These are phyloP conservation scores for Coemansia sp. DNA, from an alignment of 192 early-diverging fungal species.

Conservation along the genomic window DNA sequence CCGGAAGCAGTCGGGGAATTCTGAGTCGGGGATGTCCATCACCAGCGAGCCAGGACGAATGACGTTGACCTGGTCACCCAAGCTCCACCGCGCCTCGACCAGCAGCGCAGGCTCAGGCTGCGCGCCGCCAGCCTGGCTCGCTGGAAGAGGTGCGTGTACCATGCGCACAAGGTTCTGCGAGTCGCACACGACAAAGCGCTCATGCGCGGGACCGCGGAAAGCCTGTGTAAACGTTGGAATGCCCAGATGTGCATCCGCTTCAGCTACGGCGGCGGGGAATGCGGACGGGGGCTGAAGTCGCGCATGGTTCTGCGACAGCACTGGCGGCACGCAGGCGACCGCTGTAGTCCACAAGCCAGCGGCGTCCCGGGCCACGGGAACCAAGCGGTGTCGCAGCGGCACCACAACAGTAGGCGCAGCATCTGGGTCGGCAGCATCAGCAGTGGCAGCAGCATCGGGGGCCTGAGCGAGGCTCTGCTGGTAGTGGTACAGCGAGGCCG, in stretches of 20 bases:
- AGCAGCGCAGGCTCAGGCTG: slow-evolving; percentile 40
- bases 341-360: slow-evolving; percentile 31
- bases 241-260: background rate
- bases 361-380: slow-evolving; percentile 34
- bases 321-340: slow-evolving; percentile 24
- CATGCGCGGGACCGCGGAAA: slow-evolving; percentile 2
- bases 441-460: background rate
- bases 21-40: slow-evolving; percentile 62
- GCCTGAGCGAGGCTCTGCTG: slow-evolving; percentile 13
- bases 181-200: slow-evolving; percentile 31
- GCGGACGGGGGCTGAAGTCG: slow-evolving; percentile 6
- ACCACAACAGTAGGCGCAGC: background rate
- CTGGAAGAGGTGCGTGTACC: background rate
- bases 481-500: slow-evolving; percentile 58
- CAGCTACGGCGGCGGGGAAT: background rate
- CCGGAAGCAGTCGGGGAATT: slow-evolving; percentile 47
- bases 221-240: background rate
- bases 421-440: background rate
- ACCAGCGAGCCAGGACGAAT: slow-evolving; percentile 77
- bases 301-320: slow-evolving; percentile 8
- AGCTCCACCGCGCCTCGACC: slow-evolving; percentile 64
- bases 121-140: background rate
- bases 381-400: slow-evolving; percentile 7
- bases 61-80: slow-evolving; percentile 80
- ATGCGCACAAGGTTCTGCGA: slow-evolving; percentile 28